These are phyloP conservation scores for Trichoderma sp. DNA, from an alignment of 2,329 filamentous ascomycete species.

Conservation along the genomic window DNA sequence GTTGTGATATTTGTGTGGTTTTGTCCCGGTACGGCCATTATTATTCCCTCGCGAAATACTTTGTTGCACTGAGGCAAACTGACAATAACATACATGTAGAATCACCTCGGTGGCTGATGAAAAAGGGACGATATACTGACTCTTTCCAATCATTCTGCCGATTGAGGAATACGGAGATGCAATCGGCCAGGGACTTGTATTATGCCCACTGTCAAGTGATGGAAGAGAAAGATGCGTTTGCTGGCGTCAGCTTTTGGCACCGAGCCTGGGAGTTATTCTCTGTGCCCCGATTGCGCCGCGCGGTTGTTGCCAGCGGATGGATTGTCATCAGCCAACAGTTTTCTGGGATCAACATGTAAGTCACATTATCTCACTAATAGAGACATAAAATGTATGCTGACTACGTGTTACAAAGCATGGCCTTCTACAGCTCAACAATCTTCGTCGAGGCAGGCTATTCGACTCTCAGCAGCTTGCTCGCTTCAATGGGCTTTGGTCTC, in stretches of 20 bases:
- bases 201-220: constrained; percentile 45
- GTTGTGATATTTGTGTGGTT: constrained; percentile 57
- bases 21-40: constrained; percentile 53
- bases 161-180: constrained; percentile 58
- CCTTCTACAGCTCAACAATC: constrained; percentile 54
- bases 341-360: constrained; percentile 33
- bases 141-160: constrained; percentile 58
- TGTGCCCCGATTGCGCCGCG: constrained; percentile 49
- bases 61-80: background rate
- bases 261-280: constrained; percentile 51
- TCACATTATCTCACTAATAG: background rate
- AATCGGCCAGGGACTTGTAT: constrained; percentile 63
- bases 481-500: constrained; percentile 56
- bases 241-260: constrained; percentile 38
- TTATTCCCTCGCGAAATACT: too few relatives aligned
- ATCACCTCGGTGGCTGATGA: constrained; percentile 66
- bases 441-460: constrained; percentile 50
- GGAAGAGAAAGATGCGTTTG: constrained; percentile 39
- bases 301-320: constrained; percentile 39
- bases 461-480: constrained; percentile 45
- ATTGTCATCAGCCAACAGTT: constrained; percentile 40
- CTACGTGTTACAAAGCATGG: constrained; percentile 37
- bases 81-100: constrained; percentile 38
- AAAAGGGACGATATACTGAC: constrained; percentile 55
- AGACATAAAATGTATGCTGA: background rate